phyloP scores from a whole-genome alignment of 2,329 filamentous ascomycete genomes.

The Aphanoascus verrucosus region DNA sequence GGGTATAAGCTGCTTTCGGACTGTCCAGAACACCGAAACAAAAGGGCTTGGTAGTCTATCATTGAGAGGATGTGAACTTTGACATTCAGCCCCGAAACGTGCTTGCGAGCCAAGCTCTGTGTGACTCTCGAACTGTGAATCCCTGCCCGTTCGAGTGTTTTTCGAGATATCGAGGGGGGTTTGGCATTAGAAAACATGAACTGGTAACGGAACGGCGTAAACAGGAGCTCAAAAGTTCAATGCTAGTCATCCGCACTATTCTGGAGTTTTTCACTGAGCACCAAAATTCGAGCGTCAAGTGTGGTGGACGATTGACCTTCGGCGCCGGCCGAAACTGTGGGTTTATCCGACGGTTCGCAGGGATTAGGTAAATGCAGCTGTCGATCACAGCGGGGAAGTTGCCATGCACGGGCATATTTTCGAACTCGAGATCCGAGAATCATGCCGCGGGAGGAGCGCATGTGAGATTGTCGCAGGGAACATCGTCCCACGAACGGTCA shows the following conservation, averaged over 20 bases:
- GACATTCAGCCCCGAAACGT: neutral
- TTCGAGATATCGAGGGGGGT: neutral
- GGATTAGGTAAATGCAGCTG: neutral
- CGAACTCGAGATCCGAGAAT: neutral
- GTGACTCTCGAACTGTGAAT: neutral
- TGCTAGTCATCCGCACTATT: neutral
- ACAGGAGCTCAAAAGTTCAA: neutral
- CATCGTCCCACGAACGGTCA: too few relatives aligned
- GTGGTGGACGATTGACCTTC: too few relatives aligned
- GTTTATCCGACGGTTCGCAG: too few relatives aligned
- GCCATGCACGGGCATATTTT: neutral
- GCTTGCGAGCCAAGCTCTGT: neutral
- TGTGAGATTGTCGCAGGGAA: neutral
- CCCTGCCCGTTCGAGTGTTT: neutral
- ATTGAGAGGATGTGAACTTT: neutral
- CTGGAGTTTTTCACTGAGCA: too few relatives aligned
- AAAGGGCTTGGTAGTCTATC: too few relatives aligned
- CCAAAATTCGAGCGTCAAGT: too few relatives aligned
- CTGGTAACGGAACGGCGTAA: neutral
- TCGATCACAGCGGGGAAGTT: neutral
- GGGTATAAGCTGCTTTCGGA: too few relatives aligned
- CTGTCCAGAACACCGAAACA: too few relatives aligned
- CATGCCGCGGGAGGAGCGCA: neutral
- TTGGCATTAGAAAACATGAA: neutral
- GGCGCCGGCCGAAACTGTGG: too few relatives aligned